These are phyloP conservation scores for Xylariomycetidae sp. DNA, from an alignment of 2,329 filamentous ascomycete species.

Conservation along the genomic window DNA sequence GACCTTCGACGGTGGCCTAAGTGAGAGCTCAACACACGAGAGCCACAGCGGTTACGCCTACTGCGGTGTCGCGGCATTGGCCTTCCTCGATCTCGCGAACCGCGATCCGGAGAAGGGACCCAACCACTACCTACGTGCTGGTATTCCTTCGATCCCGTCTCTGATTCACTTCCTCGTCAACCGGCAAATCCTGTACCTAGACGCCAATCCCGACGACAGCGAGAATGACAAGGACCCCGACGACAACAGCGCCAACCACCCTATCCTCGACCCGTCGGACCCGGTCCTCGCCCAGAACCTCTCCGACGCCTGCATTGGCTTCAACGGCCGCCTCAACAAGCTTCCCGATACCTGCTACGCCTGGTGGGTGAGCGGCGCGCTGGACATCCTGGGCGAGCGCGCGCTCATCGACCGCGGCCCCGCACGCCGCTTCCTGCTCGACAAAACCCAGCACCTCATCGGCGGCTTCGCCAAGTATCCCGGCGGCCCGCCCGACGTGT, in stretches of 20 bases:
- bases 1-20: constrained; percentile 81
- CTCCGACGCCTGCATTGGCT: constrained; percentile 45
- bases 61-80: constrained; percentile 74
- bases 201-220: constrained; percentile 34
- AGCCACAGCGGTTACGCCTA: constrained; percentile 88
- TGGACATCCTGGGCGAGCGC: constrained; percentile 53
- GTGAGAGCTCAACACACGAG: constrained; percentile 72
- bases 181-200: constrained; percentile 55
- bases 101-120: constrained; percentile 19
- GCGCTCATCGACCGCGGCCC: constrained; percentile 52
- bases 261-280: too few species aligned
- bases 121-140: constrained; percentile 30
- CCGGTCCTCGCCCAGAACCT: constrained; percentile 29
- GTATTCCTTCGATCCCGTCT: constrained; percentile 32
- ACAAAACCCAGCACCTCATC: constrained; percentile 80
- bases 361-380: constrained; percentile 78
- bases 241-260: constrained; percentile 32
- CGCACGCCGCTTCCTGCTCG: constrained; percentile 72
- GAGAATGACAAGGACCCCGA: constrained; percentile 38
- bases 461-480: constrained; percentile 74
- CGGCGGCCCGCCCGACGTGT: constrained; percentile 66
- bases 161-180: constrained; percentile 52
- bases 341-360: constrained; percentile 90
- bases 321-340: constrained; percentile 90
- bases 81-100: constrained; percentile 62